Evolutionary conservation across 495 filamentous ascomycete genomes (phyloP), one percentile per base, ranked within the genome.

Genomic region (Lepraria neglecta): DNA sequence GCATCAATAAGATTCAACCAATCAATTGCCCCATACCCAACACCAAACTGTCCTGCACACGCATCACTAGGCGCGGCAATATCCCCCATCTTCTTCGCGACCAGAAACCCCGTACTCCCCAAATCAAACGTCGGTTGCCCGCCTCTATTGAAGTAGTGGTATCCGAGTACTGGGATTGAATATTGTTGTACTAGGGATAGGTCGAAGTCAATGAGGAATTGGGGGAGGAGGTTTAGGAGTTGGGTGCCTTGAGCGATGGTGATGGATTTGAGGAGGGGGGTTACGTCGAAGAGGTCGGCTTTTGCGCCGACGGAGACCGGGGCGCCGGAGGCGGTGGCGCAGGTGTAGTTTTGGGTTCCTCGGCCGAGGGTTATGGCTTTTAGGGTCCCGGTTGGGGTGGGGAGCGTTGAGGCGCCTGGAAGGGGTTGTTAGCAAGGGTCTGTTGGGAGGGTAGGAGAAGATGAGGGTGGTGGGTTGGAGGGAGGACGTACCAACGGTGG

Each of bases 341-440:
- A 91, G 30, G 82, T 87, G 76, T 91, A 91, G 76, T 91, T 91
- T 67, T 91, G 88, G 63, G 86, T 84, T 57, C 88, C 88, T 38
- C 84, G 84, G 65, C 87, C 88, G 57, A 90, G 61, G 57, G 79
- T 82, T 65, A 90, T 78, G 69, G 82, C 80, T 71, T 82, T 80
- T 58, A 90, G 77, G 14, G 68, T 72, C 42, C 82, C 63, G 12
- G 73, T 70, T 4, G 84, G 83, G 0, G 65, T 38, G 7, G 78
- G 74, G 17, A 89, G 78, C 9, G 67, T 50, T 6, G 58, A 28
- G 48, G 48, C 51, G 27, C 65, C 67, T 64, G 19, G 21, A 43
- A 21, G 45, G 28, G 24, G 12, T 10, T 42, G 43, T 61, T 61
- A 61, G 63, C 9, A 38, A 10, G 35, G 35, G 35, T 38, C 12